Conservation (phyloP, 192 early-diverging fungal species). For the Entophlyctis luteolus region DNA sequence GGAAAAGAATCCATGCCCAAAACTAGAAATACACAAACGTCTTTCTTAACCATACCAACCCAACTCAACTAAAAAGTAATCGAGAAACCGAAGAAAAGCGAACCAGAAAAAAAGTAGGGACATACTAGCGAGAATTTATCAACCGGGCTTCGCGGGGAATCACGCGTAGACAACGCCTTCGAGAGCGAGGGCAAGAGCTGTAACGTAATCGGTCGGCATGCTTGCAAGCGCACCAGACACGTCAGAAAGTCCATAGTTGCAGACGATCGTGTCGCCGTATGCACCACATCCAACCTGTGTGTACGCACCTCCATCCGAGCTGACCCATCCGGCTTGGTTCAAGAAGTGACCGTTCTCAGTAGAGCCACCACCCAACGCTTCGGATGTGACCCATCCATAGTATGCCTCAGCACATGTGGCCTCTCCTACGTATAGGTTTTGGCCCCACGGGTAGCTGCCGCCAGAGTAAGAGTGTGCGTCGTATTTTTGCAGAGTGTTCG, state of each 20-base stretch:
- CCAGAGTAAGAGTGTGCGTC: slow-evolving; percentile 3
- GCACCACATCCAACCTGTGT: neutral
- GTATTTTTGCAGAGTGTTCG: neutral
- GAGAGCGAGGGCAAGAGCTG: neutral
- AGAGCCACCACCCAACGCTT: neutral
- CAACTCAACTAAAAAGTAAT: too few species aligned
- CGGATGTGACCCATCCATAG: slow-evolving; percentile 12
- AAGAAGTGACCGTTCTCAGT: slow-evolving; percentile 4
- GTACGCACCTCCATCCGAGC: neutral
- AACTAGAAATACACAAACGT: too few species aligned
- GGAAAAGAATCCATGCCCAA: too few species aligned
- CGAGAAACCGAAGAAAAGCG: neutral
- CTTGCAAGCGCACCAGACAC: neutral
- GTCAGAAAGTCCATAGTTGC: neutral
- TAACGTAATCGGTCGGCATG: neutral
- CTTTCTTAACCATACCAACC: neutral
- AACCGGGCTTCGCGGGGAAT: too few species aligned
- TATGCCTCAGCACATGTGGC: neutral
- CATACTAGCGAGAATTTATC: too few species aligned
- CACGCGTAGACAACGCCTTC: neutral
- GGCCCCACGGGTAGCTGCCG: neutral
- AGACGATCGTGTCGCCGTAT: neutral
- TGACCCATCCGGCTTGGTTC: neutral
- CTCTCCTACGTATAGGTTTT: neutral
- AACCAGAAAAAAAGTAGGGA: neutral